A percentile compares a stretch with the other conserved stretches of the same genome.
phyloP scores from a whole-genome alignment of 2,329 filamentous ascomycete genomes.

The Zymoseptoria tritici region DNA sequence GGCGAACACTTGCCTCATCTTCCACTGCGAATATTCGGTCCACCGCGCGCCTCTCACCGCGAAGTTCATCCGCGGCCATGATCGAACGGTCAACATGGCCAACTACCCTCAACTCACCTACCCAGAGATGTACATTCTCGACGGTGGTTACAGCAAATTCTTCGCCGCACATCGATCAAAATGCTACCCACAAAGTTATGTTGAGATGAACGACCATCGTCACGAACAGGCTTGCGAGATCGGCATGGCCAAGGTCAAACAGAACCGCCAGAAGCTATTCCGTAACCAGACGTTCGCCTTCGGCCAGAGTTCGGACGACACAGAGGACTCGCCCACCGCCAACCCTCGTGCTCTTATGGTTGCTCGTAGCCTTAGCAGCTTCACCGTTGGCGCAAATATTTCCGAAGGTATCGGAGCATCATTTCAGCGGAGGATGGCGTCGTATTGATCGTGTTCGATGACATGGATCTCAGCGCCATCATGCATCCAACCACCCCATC shows the following conservation, averaged over 20 bases:
- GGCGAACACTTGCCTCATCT: constrained; percentile 70
- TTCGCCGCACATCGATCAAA: constrained; percentile 69
- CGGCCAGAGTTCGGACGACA: constrained; percentile 57
- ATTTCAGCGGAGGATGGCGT: constrained; percentile 30
- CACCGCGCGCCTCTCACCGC: constrained; percentile 96
- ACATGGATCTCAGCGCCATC: neutral
- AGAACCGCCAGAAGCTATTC: constrained; percentile 68
- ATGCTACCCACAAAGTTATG: constrained; percentile 91
- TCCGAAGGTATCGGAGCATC: constrained; percentile 27
- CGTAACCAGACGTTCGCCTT: constrained; percentile 94
- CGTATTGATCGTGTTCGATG: constrained; percentile 21
- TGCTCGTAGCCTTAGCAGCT: constrained; percentile 24
- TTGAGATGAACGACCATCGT: constrained; percentile 90
- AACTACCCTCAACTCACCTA: constrained; percentile 85
- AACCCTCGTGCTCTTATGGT: constrained; percentile 20
- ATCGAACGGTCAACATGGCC: constrained; percentile 77
- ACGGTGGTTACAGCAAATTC: constrained; percentile 93
- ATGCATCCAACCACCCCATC: neutral
- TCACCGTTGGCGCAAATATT: constrained; percentile 25
- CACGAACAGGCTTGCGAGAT: constrained; percentile 90
- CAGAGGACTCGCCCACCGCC: constrained; percentile 58
- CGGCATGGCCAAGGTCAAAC: constrained; percentile 86
- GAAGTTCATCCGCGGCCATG: constrained; percentile 80
- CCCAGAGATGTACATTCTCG: constrained; percentile 92
- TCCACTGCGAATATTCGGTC: constrained; percentile 98